Conservation (phyloP, 2,329 filamentous ascomycete species). For the Paracoccidioides lutzii region DNA sequence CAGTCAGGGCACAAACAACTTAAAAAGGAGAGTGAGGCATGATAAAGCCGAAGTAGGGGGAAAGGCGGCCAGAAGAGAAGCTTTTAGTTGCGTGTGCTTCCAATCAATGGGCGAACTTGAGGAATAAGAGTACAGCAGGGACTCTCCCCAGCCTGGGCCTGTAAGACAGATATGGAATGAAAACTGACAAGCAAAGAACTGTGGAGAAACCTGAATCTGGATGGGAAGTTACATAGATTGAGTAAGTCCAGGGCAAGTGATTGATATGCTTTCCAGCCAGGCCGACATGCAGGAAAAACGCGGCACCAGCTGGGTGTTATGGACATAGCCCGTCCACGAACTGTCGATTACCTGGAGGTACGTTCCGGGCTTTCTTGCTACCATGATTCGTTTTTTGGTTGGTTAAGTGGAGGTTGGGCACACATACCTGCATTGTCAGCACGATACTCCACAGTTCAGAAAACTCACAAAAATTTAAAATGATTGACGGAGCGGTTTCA, state of each 20-base stretch:
- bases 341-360: slow-evolving; percentile 4
- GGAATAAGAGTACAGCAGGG: not conserved
- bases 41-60: slow-evolving; percentile 11
- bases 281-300: slow-evolving; percentile 16
- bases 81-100: slow-evolving; percentile 4
- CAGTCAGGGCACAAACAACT: slow-evolving; percentile 12
- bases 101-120: slow-evolving; percentile 5
- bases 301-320: slow-evolving; percentile 17
- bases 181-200: not conserved
- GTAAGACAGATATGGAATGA: not conserved
- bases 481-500: slow-evolving; percentile 1
- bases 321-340: not conserved
- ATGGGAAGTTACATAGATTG: not conserved
- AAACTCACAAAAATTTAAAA: slow-evolving; percentile 3
- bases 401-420: slow-evolving; percentile 26
- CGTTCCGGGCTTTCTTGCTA: slow-evolving; percentile 7
- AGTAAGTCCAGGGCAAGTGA: not conserved
- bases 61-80: slow-evolving; percentile 6
- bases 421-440: slow-evolving; percentile 25
- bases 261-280: slow-evolving; percentile 9
- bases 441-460: slow-evolving; percentile 7
- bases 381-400: slow-evolving; percentile 21
- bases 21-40: slow-evolving; percentile 13
- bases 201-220: not conserved
- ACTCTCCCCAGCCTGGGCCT: not conserved